phyloP scores from a whole-genome alignment of 345 rosid species.

The Salix suchowensis region DNA sequence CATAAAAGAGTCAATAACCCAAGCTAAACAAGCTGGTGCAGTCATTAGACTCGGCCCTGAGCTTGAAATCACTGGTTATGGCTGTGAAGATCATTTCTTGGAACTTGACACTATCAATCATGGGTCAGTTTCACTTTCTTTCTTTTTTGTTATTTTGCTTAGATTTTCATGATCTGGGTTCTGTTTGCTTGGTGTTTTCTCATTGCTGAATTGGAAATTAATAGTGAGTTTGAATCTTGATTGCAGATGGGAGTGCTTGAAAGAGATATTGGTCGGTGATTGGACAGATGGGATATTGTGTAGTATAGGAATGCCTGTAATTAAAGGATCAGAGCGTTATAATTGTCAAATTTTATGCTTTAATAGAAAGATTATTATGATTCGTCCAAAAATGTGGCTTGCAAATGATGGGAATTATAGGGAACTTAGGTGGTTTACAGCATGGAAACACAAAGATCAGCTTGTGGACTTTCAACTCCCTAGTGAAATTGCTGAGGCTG shows the following conservation, averaged over 20 bases:
- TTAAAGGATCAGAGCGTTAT: constrained; percentile 85
- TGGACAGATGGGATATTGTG: constrained; percentile 84
- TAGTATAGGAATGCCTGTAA: constrained; percentile 91
- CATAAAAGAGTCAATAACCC: constrained; percentile 64
- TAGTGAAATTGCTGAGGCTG: constrained; percentile 56
- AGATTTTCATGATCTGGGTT: not conserved
- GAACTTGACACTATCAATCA: constrained; percentile 86
- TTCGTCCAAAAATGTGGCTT: constrained; percentile 91
- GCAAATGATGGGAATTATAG: constrained; percentile 89
- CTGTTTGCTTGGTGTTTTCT: not conserved
- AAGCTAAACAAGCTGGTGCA: constrained; percentile 72
- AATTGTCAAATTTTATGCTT: constrained; percentile 90
- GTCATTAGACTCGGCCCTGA: constrained; percentile 90
- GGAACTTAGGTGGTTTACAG: constrained; percentile 85
- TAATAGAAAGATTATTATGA: constrained; percentile 74
- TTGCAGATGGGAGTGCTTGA: constrained; percentile 92
- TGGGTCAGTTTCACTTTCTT: constrained; percentile 40
- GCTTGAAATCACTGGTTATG: constrained; percentile 95
- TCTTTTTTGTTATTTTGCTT: not conserved
- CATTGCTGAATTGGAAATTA: not conserved
- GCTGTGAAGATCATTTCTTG: constrained; percentile 97
- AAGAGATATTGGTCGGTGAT: constrained; percentile 69
- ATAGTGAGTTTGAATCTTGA: not conserved
- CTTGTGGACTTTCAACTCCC: constrained; percentile 82
- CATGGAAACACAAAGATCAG: constrained; percentile 72